phyloP scores from a whole-genome alignment of 768 basidiomycete species.

The Rhizopogon vesiculosus region DNA sequence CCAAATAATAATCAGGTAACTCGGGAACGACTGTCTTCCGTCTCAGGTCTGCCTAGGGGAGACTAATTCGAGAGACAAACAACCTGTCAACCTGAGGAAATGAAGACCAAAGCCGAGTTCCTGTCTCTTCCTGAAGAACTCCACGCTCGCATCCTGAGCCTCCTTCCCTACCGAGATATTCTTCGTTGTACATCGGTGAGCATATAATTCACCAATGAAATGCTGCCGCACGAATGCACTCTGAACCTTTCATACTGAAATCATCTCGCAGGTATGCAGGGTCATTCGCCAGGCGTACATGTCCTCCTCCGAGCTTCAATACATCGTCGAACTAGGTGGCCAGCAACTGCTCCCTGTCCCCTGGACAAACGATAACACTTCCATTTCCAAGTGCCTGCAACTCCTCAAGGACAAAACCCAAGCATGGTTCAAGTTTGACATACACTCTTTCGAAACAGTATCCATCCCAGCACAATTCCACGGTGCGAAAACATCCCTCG shows the following conservation, averaged over 20 bases:
- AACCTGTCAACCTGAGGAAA: not conserved
- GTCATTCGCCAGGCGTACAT: not conserved
- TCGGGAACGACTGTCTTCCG: no score
- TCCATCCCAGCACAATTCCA: not conserved
- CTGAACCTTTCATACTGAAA: not conserved
- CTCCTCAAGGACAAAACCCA: not conserved
- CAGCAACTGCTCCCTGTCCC: not conserved
- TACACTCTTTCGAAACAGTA: not conserved
- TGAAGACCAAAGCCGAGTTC: not conserved
- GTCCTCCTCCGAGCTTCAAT: not conserved
- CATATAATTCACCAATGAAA: not conserved
- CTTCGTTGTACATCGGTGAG: not conserved
- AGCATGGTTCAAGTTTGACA: not conserved
- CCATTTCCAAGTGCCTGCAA: not conserved
- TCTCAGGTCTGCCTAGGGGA: no score
- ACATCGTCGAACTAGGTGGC: not conserved
- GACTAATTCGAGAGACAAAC: no score
- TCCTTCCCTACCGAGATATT: not conserved
- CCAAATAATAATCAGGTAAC: no score
- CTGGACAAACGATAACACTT: not conserved
- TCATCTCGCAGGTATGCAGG: not conserved
- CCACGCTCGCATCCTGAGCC: not conserved
- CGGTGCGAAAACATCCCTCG: not conserved
- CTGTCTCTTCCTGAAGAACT: not conserved
- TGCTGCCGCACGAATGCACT: not conserved